Evolutionary conservation across 768 basidiomycete species (phyloP).

Genomic region (Mycena epipterygia): DNA sequence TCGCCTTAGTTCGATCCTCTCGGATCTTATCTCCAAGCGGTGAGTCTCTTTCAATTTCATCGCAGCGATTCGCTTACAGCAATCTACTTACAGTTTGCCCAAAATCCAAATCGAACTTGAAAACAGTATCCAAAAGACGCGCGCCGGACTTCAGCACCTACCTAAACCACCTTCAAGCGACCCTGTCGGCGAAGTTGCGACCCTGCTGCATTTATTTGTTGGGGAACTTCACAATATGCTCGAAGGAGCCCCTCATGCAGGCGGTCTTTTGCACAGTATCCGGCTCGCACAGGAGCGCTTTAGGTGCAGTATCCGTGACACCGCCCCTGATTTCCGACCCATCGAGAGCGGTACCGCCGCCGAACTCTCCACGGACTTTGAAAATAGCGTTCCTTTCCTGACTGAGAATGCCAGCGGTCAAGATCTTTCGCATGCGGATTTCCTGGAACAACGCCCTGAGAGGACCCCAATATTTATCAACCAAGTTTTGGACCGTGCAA

Average conservation of each 20-base stretch:
- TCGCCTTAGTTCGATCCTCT: slow-evolving; percentile 71
- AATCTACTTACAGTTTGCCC: slow-evolving; percentile 79
- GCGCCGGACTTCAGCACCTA: slow-evolving; percentile 45
- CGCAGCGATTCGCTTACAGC: no score
- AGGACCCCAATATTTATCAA: slow-evolving; percentile 25
- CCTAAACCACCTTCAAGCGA: slow-evolving; percentile 70
- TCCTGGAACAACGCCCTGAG: no score
- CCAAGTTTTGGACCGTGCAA: slow-evolving; percentile 10
- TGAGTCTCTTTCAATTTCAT: no score
- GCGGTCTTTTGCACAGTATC: slow-evolving; percentile 70
- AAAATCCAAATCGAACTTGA: slow-evolving; percentile 72
- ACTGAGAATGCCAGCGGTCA: slow-evolving; percentile 28
- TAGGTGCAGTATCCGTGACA: slow-evolving; percentile 59
- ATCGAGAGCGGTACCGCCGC: no score
- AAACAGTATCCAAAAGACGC: slow-evolving; percentile 55
- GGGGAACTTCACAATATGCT: slow-evolving; percentile 60
- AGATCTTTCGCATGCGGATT: no score
- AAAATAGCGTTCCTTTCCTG: not conserved
- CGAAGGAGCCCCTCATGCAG: slow-evolving; percentile 64
- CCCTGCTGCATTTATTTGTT: slow-evolving; percentile 61
- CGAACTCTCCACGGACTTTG: fast-evolving
- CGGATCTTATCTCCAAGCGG: slow-evolving; percentile 74
- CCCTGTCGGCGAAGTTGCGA: slow-evolving; percentile 68
- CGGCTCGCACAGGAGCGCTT: slow-evolving; percentile 64
- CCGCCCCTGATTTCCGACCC: slow-evolving; percentile 72